Percentiles rank a stretch among this genome's conserved stretches.
Evolutionary conservation across 2,329 filamentous ascomycete genomes (phyloP).

Genomic region (Monosporascus sp.): DNA sequence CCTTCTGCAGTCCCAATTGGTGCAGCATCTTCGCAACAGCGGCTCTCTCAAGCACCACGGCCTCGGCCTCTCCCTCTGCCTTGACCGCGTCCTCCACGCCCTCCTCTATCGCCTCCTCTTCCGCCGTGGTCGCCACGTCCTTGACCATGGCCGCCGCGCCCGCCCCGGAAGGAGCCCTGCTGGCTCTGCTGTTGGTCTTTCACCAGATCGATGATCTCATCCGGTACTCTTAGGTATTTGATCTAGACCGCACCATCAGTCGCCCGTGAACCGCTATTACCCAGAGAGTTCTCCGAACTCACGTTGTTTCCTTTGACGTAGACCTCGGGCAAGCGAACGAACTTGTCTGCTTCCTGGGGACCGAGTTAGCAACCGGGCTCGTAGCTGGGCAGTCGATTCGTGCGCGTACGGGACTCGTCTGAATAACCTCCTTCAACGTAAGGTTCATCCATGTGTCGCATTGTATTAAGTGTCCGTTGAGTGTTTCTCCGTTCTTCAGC

Average conservation of each 20-base stretch:
- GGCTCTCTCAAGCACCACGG: slow-evolving; percentile 25
- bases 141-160: slow-evolving; percentile 53
- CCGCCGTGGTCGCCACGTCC: slow-evolving; percentile 54
- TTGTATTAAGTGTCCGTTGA: slow-evolving; percentile 91
- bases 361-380: slow-evolving; percentile 13
- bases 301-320: slow-evolving; percentile 98
- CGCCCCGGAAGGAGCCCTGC: slow-evolving; percentile 56
- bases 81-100: slow-evolving; percentile 48
- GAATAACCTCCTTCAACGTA: slow-evolving; percentile 92
- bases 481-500: slow-evolving; percentile 65
- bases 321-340: slow-evolving; percentile 84
- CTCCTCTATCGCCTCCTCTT: slow-evolving; percentile 49
- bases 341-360: slow-evolving; percentile 81
- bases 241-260: slow-evolving; percentile 56
- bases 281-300: slow-evolving; percentile 29
- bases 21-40: neutral
- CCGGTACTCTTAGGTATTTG: slow-evolving; percentile 93
- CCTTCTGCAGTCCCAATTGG: neutral
- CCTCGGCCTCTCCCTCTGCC: slow-evolving; percentile 41
- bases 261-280: slow-evolving; percentile 2
- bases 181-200: slow-evolving; percentile 86
- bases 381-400: neutral
- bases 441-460: slow-evolving; percentile 99
- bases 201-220: slow-evolving; percentile 91
- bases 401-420: slow-evolving; percentile 70